phyloP scores from a whole-genome alignment of 1,139 yeast genomes.

The Cylindricascospora bacillispora region DNA sequence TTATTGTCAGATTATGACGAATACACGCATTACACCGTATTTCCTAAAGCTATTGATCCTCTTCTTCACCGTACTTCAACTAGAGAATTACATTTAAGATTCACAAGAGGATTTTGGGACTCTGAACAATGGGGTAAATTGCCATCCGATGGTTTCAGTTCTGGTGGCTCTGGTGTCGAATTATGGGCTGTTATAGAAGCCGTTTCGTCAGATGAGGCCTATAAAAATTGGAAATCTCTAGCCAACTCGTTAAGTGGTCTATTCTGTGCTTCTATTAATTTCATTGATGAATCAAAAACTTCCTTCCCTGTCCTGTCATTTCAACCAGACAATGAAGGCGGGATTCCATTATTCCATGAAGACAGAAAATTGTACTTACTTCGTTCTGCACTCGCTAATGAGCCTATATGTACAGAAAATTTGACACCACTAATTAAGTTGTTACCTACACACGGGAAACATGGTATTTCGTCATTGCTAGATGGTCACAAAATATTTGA shows the following conservation, averaged over 20 bases:
- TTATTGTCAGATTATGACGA: slow-evolving; percentile 14
- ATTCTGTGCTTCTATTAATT: slow-evolving; percentile 90
- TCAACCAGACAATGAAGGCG: slow-evolving; percentile 20
- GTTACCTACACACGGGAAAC: slow-evolving; percentile 84
- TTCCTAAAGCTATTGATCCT: slow-evolving; percentile 77
- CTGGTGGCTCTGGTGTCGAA: slow-evolving; percentile 97
- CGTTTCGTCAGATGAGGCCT: slow-evolving; percentile 39
- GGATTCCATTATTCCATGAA: slow-evolving; percentile 20
- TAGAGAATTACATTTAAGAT: slow-evolving; percentile 67
- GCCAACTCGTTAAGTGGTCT: slow-evolving; percentile 76
- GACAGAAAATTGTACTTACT: slow-evolving; percentile 38
- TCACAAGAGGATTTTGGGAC: slow-evolving; percentile 96
- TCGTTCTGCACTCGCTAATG: slow-evolving; percentile 86
- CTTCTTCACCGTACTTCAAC: slow-evolving; percentile 55
- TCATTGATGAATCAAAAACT: slow-evolving; percentile 69
- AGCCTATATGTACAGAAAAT: slow-evolving; percentile 95
- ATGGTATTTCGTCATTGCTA: slow-evolving; percentile 74
- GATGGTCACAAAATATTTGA: slow-evolving; percentile 96
- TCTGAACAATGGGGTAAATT: slow-evolving; percentile 75
- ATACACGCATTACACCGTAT: slow-evolving; percentile 50
- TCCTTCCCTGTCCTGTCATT: slow-evolving; percentile 52
- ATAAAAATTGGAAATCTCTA: slow-evolving; percentile 53
- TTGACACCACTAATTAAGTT: slow-evolving; percentile 85
- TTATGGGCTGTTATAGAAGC: slow-evolving; percentile 81
- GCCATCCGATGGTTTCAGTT: slow-evolving; percentile 54